These are phyloP conservation scores for Tolypocladium tropicale DNA, from an alignment of 2,329 filamentous ascomycete genomes.

Conservation along the genomic window DNA sequence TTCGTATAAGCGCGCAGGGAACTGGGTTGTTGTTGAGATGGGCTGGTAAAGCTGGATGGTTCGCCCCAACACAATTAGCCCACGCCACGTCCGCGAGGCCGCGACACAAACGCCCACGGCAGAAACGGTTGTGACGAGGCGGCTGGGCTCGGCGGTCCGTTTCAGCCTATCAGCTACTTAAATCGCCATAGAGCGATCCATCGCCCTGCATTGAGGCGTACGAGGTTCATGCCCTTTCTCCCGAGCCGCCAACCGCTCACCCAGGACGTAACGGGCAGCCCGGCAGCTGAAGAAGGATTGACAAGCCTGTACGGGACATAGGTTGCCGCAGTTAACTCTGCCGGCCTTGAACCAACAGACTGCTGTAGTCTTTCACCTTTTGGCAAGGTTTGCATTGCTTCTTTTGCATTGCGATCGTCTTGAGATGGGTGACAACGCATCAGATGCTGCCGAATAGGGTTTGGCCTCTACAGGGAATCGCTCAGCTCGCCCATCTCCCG, in stretches of 20 bases:
- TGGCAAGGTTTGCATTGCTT: not conserved
- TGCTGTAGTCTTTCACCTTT: not conserved
- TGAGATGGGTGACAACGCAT: not conserved
- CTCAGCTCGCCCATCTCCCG: not conserved
- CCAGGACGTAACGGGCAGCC: not conserved
- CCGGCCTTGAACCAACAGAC: not conserved
- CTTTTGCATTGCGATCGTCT: not conserved
- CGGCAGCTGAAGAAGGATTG: not conserved
- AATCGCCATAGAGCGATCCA: not conserved
- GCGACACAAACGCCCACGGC: not conserved
- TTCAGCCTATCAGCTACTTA: not conserved
- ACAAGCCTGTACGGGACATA: not conserved
- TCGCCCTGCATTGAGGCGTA: not conserved
- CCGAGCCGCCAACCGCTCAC: not conserved
- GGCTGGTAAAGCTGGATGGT: not conserved
- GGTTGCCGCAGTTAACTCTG: not conserved
- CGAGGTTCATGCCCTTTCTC: not conserved
- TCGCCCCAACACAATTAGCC: not conserved
- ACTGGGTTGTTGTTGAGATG: not conserved
- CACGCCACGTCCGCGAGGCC: not conserved
- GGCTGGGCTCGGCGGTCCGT: not conserved
- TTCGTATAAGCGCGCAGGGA: not conserved
- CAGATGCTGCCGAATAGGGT: not conserved
- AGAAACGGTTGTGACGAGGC: not conserved
- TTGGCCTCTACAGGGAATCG: not conserved